Base-by-base conservation (phyloP, 1,139 yeast species). In the Candida sojae region DNA sequence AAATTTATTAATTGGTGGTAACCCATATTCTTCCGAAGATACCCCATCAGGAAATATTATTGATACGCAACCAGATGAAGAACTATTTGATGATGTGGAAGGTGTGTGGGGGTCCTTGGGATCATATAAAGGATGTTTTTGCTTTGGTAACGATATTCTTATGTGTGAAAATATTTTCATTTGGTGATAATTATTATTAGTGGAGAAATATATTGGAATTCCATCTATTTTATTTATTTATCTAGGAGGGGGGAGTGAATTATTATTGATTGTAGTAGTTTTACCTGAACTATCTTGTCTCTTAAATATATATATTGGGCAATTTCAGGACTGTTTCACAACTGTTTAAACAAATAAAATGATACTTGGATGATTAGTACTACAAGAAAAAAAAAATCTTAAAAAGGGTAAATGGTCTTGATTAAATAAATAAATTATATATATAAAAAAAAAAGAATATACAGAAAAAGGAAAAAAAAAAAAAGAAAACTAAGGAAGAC, bases 21-120 rank as follows among this genome's bases (percentile, higher is more conserved):
- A 40, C 3, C 54, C 56, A 46, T 51, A 53, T 10, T 49, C 51
- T 25, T 53, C 45, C n/a, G 53, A 46, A 25, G 53, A 40, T 10
- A 23, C 35, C 3, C 56, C 56, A 39, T 49, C 48, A 5, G 56
- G 56, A 33, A 53, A 51, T 9, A 43, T 44, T 13, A 50, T 41
- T 2, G 53, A 51, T 4, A 48, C 25, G 11, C 39, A 23, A 8
- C 39, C 39, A 10, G 39, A 36, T 13, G 39, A 36, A 5, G 39
- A 23, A 26, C 39, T 36, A 13, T 36, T 36, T 11, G 39, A 36
- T 8, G 39, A 36, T 9, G 30, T 8, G 7, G 39, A 11, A 11
- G 39, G 25, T 4, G 30, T 12, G 7, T 13, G 13, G 21, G 25
- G 9, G 3, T n/a, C 39, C 25, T 36, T 28, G 2, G 39, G 6